Percentiles rank a stretch among this genome's conserved stretches.
Evolutionary conservation across 768 basidiomycete genomes (phyloP).

Genomic region (Tulasnella calospora): DNA sequence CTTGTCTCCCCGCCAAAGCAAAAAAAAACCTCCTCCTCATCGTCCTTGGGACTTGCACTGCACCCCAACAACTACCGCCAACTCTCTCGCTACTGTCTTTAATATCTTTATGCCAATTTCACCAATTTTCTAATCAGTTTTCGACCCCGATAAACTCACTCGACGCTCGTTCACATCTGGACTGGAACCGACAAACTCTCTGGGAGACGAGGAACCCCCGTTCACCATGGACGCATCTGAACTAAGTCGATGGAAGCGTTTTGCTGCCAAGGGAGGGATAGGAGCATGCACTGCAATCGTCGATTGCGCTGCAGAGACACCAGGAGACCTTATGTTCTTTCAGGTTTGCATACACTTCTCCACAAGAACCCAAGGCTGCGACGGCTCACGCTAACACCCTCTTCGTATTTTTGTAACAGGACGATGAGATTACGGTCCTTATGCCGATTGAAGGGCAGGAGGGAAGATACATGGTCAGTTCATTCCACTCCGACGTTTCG

Average conservation of each 20-base stretch:
- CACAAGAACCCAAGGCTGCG: neutral
- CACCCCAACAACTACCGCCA: neutral
- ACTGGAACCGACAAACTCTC: neutral
- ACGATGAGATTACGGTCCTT: constrained; percentile 72
- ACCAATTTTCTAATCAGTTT: neutral
- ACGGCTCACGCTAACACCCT: neutral
- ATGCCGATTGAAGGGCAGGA: constrained; percentile 55
- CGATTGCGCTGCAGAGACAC: constrained; percentile 69
- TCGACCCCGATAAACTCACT: neutral
- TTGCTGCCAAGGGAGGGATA: constrained; percentile 80
- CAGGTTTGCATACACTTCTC: constrained; percentile 48
- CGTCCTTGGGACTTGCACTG: neutral
- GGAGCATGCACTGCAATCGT: constrained; percentile 67
- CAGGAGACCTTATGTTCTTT: constrained; percentile 82
- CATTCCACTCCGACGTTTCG: neutral
- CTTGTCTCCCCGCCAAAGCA: neutral
- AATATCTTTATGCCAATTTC: neutral
- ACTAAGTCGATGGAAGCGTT: constrained; percentile 75
- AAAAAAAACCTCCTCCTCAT: neutral
- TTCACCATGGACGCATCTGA: constrained; percentile 62
- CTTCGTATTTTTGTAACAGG: constrained; percentile 41
- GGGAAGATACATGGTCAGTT: constrained; percentile 60
- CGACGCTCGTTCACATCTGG: neutral
- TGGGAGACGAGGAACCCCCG: neutral
- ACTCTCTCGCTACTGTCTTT: neutral